Conservation (phyloP, 1,284 basidiomycete species). For the Heliocybe sulcata region DNA sequence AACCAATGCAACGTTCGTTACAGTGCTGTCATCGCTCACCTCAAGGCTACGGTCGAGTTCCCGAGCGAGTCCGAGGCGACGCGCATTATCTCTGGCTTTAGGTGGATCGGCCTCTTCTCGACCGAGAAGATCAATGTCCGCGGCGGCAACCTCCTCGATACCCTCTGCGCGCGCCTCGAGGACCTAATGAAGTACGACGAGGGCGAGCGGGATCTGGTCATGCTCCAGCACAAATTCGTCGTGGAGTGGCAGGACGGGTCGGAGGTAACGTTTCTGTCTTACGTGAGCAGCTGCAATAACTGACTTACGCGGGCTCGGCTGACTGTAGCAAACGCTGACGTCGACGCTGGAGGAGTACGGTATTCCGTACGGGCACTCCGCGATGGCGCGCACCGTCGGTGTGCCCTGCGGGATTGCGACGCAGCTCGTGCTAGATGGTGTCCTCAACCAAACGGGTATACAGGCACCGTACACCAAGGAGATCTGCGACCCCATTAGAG, state of each 20-base stretch:
- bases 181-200: constrained; percentile 86
- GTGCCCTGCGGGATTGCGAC: constrained; percentile 92
- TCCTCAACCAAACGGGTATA: constrained; percentile 76
- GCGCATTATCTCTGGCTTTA: constrained; percentile 82
- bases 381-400: constrained; percentile 93
- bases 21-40: constrained; percentile 61
- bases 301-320: constrained; percentile 9
- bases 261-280: constrained; percentile 37
- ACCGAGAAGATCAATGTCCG: constrained; percentile 58
- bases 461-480: constrained; percentile 86
- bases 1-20: background rate
- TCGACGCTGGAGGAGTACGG: constrained; percentile 94
- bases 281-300: constrained; percentile 7
- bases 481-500: constrained; percentile 79
- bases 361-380: constrained; percentile 74
- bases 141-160: constrained; percentile 83
- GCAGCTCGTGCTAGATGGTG: constrained; percentile 77
- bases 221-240: constrained; percentile 96
- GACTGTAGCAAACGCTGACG: constrained; percentile 72
- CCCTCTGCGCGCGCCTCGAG: constrained; percentile 90
- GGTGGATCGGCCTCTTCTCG: constrained; percentile 94
- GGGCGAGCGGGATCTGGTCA: constrained; percentile 93
- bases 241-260: constrained; percentile 83
- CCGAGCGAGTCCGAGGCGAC: constrained; percentile 58
- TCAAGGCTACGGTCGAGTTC: constrained; percentile 71